These are phyloP conservation scores for Kwoniella bestiolae DNA, from an alignment of 768 basidiomycete species.

Conservation along the genomic window DNA sequence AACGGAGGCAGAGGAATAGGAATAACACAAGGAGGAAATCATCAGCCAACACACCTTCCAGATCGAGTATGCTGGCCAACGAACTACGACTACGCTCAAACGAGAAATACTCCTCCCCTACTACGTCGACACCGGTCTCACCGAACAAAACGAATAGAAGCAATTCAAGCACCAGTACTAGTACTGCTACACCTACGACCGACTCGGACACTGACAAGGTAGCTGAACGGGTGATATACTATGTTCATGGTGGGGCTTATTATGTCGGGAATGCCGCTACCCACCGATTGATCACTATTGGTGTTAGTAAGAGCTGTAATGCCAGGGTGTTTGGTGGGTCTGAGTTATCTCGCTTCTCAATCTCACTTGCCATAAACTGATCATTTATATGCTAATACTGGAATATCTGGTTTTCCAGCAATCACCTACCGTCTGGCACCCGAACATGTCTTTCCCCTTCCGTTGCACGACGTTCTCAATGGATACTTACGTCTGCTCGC, in stretches of 20 bases:
- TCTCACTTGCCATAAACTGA: neutral
- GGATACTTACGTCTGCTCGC: slow-evolving; percentile 85
- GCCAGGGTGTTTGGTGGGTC: slow-evolving; percentile 80
- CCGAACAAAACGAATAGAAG: slow-evolving; percentile 2
- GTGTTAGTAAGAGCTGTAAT: slow-evolving; percentile 83
- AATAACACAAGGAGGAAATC: neutral
- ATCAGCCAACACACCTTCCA: neutral
- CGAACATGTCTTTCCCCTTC: slow-evolving; percentile 91
- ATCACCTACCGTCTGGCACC: slow-evolving; percentile 95
- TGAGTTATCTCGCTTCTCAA: neutral
- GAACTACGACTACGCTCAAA: neutral
- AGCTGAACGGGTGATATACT: slow-evolving; percentile 79
- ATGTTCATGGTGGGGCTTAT: slow-evolving; percentile 94
- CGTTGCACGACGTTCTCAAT: slow-evolving; percentile 79
- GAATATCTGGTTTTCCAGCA: slow-evolving; percentile 60
- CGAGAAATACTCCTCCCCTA: neutral
- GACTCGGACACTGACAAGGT: slow-evolving; percentile 4
- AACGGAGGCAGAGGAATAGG: slow-evolving; percentile 63
- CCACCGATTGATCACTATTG: slow-evolving; percentile 86
- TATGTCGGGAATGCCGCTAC: slow-evolving; percentile 89
- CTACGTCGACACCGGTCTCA: neutral
- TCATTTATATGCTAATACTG: neutral
- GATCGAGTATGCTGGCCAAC: too few species aligned
- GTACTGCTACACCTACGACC: slow-evolving; percentile 6
- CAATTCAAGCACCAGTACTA: slow-evolving; percentile 3